Base-by-base conservation (phyloP, 202 grass and related monocot species). In the Zoysia matrella region DNA sequence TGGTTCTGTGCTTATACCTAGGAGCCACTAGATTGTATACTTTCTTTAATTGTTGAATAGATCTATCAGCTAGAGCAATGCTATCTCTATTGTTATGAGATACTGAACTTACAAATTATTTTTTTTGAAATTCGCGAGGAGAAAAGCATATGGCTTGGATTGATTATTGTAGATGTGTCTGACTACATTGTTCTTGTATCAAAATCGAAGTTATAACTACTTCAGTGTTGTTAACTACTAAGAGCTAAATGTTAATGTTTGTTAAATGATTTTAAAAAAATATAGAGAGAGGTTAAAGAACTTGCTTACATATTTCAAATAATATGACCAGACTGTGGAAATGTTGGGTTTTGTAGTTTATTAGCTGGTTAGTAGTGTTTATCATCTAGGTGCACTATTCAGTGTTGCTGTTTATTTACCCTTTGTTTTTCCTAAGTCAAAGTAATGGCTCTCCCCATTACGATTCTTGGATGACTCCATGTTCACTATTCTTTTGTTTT, bases 391-490 rank as follows among this genome's bases (percentile, higher is more conserved):
- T 9, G 0, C 58, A 1, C 30, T 30, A 7, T 3, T 22, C 58
- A 30, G 18, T 61, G 15, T 74, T 78, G 39, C 3, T 83, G 5
- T 79, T 51, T 71, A 42, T 62, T 18, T 71, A 60, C 15, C 60
- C 55, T 87, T 61, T 75, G 39, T 72, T 52, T 39, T 72, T 77
- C 16, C 18, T 73, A 68, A 68, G 71, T 73, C 8, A 42, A 71
- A 83, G n/a, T 65, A 55, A 40, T 67, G 13, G 7, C 58, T 72
- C 5, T 57, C 67, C 7, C 16, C 57, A 14, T 15, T 51, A 67
- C n/a, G 15, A 64, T 73, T 49, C 43, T 71, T 86, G 54, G 68
- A 89, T 14, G 36, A 64, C 63, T 73, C 10, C 47, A 63, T 86
- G 73, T 49, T 77, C 16, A 57, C 65, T 30, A 12, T 62, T 1